Evolutionary conservation across 2,329 filamentous ascomycete species (phyloP).

Genomic region (Ophiostoma novo-ulmi): DNA sequence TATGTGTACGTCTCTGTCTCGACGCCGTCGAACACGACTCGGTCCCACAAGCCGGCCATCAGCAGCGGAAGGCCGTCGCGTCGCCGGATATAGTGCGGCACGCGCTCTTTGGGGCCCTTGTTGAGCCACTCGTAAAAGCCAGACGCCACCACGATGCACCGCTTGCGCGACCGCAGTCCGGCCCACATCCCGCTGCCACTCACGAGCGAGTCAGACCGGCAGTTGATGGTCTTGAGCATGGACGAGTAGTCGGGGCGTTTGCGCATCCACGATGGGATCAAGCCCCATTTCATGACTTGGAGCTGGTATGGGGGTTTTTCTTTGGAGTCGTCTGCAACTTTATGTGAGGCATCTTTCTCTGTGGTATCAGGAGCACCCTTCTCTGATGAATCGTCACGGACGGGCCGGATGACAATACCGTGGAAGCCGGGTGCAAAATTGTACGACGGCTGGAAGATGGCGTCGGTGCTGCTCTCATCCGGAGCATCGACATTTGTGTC

Average conservation of each 20-base stretch:
- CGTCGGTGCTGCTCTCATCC: slow-evolving; percentile 15
- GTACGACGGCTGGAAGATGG: slow-evolving; percentile 65
- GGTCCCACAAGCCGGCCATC: slow-evolving; percentile 89
- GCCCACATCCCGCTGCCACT: slow-evolving; percentile 82
- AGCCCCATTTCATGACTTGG: slow-evolving; percentile 92
- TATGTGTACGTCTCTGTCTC: slow-evolving; percentile 66
- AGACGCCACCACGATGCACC: slow-evolving; percentile 81
- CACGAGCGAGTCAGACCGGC: slow-evolving; percentile 78
- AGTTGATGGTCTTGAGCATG: slow-evolving; percentile 88
- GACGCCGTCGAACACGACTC: slow-evolving; percentile 42
- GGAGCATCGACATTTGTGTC: slow-evolving; percentile 16
- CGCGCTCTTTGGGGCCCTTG: slow-evolving; percentile 67
- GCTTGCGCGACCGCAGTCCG: slow-evolving; percentile 80
- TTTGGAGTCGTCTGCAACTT: slow-evolving; percentile 42
- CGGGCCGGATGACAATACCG: slow-evolving; percentile 70
- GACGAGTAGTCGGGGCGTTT: slow-evolving; percentile 70
- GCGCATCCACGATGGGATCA: slow-evolving; percentile 92
- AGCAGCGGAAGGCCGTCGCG: slow-evolving; percentile 81
- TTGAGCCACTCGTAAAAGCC: slow-evolving; percentile 98
- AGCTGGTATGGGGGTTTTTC: slow-evolving; percentile 48
- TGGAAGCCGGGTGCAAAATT: slow-evolving; percentile 88
- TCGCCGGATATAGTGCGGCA: slow-evolving; percentile 78
- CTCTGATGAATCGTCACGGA: neutral
- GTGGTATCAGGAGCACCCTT: neutral
- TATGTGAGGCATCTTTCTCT: neutral